Base-by-base conservation (phyloP, 352 stramenopile species). In the Pilasporangium apinafurcum region DNA sequence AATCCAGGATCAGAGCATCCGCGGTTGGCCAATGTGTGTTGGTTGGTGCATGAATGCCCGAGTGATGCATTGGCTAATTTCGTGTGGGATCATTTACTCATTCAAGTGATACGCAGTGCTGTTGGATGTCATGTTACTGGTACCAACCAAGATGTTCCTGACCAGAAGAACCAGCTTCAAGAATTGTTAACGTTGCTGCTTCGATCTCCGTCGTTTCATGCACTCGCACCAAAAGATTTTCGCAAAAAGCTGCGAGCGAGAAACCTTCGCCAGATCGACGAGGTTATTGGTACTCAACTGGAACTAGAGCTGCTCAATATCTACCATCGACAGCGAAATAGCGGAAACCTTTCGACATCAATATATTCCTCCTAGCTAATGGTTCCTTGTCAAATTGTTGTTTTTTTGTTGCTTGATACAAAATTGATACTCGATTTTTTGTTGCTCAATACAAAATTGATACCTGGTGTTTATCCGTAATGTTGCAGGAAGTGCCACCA, bases 211-310 rank as follows among this genome's bases (percentile, higher is more conserved):
- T 55, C 42, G 17, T 46, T 88, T 7, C 53, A 46, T 0, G 51
- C 39, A 7, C 57, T 86, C 5, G 47, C 52, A 8, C 67, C 76
- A 2, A 84, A 77, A 50, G 59, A 75, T 21, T 86, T 88, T 37
- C 72, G 76, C 14, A 44, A 52, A 30, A 64, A 68, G 39, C 55
- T 88, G 21, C 70, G 72, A 10, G 51, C 67, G 21, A 68, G 59
- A 42, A 61, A 75, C 31, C 47, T 88, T 20, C 65, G 70, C 13
- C 45, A 69, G 8, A 40, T 69, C 5, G 56, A 64, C 31, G 37
- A 58, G 4, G 28, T 37, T n/a, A 44, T 68, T 7, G 72, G 62
- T 5, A 61, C 70, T 2, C 33, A 67, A 12, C 28, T 58, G 6
- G 70, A 86, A 43, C 45, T 82, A 8, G 32, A 55, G 7, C 37